A percentile compares a stretch with the other conserved stretches of the same genome.
Conservation (phyloP, 2,329 filamentous ascomycete species). For the Apiospora kogelbergensis region DNA sequence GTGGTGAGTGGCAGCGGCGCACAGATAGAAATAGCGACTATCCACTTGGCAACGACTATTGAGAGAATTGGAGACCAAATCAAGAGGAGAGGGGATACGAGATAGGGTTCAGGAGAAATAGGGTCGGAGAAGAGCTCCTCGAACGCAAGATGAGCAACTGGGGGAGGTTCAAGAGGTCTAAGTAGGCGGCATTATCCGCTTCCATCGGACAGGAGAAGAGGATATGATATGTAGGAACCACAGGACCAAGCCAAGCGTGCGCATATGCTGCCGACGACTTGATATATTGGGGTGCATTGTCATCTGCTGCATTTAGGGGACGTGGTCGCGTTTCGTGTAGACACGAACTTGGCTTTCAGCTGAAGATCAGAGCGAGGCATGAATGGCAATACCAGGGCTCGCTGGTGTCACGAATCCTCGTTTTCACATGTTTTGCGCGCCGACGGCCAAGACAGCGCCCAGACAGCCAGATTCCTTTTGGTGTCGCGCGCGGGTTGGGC, state of each 20-base stretch:
- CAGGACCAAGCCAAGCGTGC: not conserved
- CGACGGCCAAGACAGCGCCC: not conserved
- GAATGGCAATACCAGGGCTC: not conserved
- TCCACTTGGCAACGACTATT: slow-evolving; percentile 6
- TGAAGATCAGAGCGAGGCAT: not conserved
- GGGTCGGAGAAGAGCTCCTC: not conserved
- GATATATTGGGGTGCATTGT: not conserved
- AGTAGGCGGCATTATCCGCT: not conserved
- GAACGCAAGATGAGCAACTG: not conserved
- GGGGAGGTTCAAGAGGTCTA: not conserved
- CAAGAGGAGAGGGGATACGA: not conserved
- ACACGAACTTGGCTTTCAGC: not conserved
- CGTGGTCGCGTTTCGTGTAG: not conserved
- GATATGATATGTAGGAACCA: not conserved
- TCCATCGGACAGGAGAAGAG: not conserved
- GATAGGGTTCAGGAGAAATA: slow-evolving; percentile 2
- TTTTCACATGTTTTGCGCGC: not conserved
- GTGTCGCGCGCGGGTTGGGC: not conserved
- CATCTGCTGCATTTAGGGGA: not conserved
- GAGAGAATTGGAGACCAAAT: not conserved
- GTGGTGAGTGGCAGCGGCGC: not conserved
- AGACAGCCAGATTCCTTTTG: not conserved
- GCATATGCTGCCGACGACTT: not conserved
- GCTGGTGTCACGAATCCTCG: not conserved
- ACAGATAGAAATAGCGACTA: not conserved